These are phyloP conservation scores for Zanthoxylum bungeanum DNA, from an alignment of 345 rosid genomes.

Conservation along the genomic window DNA sequence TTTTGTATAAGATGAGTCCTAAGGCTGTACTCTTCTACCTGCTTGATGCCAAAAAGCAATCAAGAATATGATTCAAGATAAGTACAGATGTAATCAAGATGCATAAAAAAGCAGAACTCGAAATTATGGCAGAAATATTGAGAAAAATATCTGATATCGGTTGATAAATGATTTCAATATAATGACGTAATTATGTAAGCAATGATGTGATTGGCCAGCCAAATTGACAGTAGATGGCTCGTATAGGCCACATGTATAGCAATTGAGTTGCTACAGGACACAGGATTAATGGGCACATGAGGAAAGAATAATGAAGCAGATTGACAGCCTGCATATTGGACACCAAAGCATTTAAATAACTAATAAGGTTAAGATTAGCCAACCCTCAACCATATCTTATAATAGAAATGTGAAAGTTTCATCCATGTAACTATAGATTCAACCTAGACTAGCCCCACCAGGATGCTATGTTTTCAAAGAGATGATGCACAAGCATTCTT, in stretches of 20 bases:
- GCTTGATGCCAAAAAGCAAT: conserved; percentile 15
- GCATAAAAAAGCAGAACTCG: not conserved
- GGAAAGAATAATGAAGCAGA: conserved; percentile 10
- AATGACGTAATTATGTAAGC: no score
- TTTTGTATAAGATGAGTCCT: conserved; percentile 63
- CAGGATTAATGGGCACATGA: conserved; percentile 16
- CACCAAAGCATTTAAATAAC: conserved; percentile 8
- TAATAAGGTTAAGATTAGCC: conserved; percentile 1
- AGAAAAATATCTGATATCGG: no score
- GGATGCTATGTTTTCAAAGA: not conserved
- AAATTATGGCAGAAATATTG: no score
- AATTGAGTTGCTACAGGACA: conserved; percentile 4
- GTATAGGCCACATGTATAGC: conserved; percentile 14
- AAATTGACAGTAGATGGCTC: no score
- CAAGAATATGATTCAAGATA: conserved; percentile 12
- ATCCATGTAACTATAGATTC: not conserved
- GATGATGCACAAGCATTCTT: not conserved
- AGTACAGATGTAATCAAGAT: no score
- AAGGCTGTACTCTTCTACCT: conserved; percentile 58
- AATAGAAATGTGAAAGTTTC: not conserved
- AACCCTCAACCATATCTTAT: conserved; percentile 1
- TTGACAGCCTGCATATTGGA: conserved; percentile 13
- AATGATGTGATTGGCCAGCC: conserved; percentile 11
- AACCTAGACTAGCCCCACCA: not conserved
- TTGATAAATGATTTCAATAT: no score